Conservation (phyloP, 2,329 filamentous ascomycete species). For the Neofusicoccum kwambonambiense region DNA sequence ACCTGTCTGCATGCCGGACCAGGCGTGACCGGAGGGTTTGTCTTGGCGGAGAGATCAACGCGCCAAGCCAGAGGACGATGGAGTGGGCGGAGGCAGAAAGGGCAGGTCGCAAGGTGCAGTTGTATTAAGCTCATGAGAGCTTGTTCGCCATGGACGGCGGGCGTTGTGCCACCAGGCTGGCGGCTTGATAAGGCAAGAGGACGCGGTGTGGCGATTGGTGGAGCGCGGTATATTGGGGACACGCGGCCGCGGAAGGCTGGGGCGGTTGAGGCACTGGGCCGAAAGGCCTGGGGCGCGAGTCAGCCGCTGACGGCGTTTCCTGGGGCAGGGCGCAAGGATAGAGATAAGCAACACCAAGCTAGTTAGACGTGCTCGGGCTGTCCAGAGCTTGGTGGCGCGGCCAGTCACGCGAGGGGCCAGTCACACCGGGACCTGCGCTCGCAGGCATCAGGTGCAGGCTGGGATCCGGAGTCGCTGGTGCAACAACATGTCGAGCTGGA, state of each 20-base stretch:
- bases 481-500: not conserved
- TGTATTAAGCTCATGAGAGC: conserved; percentile 14
- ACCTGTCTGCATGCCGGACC: not conserved
- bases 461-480: not conserved
- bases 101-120: conserved; percentile 15
- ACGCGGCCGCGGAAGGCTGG: conserved; percentile 6
- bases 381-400: not conserved
- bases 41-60: not conserved
- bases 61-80: not conserved
- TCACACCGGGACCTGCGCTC: not conserved
- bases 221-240: conserved; percentile 8
- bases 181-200: not conserved
- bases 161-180: not conserved
- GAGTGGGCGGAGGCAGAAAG: not conserved
- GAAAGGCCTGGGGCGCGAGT: conserved; percentile 7
- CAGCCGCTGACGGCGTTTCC: conserved; percentile 13
- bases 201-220: not conserved
- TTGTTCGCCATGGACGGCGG: not conserved
- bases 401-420: conserved; percentile 13
- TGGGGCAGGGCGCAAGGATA: not conserved
- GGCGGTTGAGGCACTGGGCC: conserved; percentile 1
- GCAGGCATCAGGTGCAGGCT: not conserved
- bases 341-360: conserved; percentile 17
- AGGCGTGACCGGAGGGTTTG: not conserved
- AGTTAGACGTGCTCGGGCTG: not conserved